A percentile compares a stretch with the other conserved stretches of the same genome.
Evolutionary conservation across 208 protist species (phyloP).

Genomic region (Leishmania turanica): DNA sequence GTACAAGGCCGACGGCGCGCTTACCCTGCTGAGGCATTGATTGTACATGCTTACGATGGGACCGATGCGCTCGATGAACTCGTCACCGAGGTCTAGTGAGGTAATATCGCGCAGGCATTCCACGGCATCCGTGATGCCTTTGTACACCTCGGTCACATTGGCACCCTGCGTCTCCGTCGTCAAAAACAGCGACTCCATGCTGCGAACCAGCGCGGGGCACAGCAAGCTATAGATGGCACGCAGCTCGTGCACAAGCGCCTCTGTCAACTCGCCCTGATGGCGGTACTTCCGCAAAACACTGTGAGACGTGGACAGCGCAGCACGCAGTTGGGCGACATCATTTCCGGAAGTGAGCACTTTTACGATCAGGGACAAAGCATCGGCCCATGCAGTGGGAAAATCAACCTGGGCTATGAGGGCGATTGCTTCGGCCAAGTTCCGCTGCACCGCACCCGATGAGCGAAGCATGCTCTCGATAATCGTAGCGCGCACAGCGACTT

Average conservation of each 20-base stretch:
- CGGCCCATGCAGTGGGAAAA: conserved; percentile 91
- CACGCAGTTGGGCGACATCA: conserved; percentile 41
- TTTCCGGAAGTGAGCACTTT: conserved; percentile 34
- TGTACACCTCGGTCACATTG: conserved; percentile 34
- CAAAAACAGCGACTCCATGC: conserved; percentile 29
- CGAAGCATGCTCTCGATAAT: conserved; percentile 73
- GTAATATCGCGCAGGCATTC: conserved; percentile 86
- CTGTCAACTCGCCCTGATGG: conserved; percentile 52
- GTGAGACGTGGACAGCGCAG: conserved; percentile 85
- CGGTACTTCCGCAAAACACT: conserved; percentile 93
- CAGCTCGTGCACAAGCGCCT: conserved; percentile 64
- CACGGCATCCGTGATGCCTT: conserved; percentile 58
- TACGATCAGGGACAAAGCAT: conserved; percentile 77
- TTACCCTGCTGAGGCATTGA: conserved; percentile 55
- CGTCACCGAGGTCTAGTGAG: conserved; percentile 94
- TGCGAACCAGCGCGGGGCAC: conserved; percentile 33
- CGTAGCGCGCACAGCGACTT: conserved; percentile 51
- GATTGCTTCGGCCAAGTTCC: conserved; percentile 91
- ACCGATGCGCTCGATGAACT: conserved; percentile 90
- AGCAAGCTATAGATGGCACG: conserved; percentile 65
- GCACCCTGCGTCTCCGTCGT: conserved; percentile 17
- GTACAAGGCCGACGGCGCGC: conserved; percentile 18
- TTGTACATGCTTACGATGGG: conserved; percentile 68
- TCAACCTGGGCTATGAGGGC: conserved; percentile 89
- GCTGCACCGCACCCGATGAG: conserved; percentile 55